A percentile compares a stretch with the other conserved stretches of the same genome.
Conservation (phyloP, 2,329 filamentous ascomycete species). For the Sphaerulina vaccinii region DNA sequence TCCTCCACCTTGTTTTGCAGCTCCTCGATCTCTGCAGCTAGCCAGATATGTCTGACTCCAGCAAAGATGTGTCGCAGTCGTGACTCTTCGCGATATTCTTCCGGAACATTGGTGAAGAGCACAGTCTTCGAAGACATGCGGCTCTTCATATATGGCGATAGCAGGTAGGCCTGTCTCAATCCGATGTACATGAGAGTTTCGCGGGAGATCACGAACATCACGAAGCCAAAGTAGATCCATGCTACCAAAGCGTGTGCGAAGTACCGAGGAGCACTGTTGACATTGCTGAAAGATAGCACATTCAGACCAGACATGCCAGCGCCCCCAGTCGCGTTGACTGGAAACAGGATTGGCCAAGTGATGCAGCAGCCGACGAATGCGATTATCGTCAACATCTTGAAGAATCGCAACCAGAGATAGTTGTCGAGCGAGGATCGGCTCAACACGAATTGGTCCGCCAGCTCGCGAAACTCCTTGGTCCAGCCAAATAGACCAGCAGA, state of each 20-base stretch:
- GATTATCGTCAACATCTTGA: constrained; percentile 45
- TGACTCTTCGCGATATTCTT: constrained; percentile 40
- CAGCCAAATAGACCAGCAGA: constrained; percentile 52
- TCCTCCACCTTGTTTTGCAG: constrained; percentile 45
- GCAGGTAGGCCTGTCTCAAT: constrained; percentile 47
- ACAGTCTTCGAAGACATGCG: constrained; percentile 48
- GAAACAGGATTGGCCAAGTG: constrained; percentile 49
- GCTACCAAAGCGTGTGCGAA: constrained; percentile 44
- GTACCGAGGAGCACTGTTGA: constrained; percentile 41
- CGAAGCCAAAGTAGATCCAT: constrained; percentile 43
- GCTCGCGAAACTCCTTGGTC: constrained; percentile 38
- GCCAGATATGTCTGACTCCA: constrained; percentile 46
- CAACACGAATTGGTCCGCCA: constrained; percentile 44
- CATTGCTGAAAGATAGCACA: constrained; percentile 39
- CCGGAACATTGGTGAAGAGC: constrained; percentile 48
- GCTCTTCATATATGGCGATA: constrained; percentile 44
- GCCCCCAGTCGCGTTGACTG: constrained; percentile 44
- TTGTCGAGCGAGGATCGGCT: constrained; percentile 48
- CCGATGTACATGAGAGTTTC: constrained; percentile 48
- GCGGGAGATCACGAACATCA: constrained; percentile 47
- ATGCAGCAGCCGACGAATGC: constrained; percentile 46
- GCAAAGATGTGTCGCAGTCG: constrained; percentile 40
- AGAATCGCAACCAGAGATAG: constrained; percentile 49
- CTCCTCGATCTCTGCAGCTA: constrained; percentile 46
- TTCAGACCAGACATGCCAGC: constrained; percentile 28